Evolutionary conservation across 1,284 basidiomycete species (phyloP), one percentile per base, ranked within the genome.

Genomic region (Austroboletus novae-zelandiae): DNA sequence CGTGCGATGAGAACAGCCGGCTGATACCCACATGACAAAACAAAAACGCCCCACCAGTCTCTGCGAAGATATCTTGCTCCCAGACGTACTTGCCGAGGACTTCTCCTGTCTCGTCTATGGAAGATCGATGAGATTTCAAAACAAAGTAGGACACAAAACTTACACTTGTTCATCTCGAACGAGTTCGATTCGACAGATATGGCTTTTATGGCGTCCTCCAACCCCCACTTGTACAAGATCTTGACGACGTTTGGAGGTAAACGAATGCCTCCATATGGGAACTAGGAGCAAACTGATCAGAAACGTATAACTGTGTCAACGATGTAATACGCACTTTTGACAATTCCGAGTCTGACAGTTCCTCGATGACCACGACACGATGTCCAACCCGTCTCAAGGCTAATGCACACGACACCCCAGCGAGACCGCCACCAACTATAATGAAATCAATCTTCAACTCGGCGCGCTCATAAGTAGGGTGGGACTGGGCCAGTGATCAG

Each of bases 181-280:
- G 64, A 71, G 41, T 62, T 63, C n/a, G 74, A 74, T 39, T 71
- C 67, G 13, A 70, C 42, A 2, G 71, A 70, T 35, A 75, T 71
- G 10, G 62, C 42, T 20, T 52, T 51, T 8, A 82, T 53, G 29
- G 70, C 60, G 11, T 70, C 64, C 34, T 66, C 66, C 13, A 83
- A 61, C 1, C 81, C 81, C 83, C 82, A 84, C 42, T 76, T 71
- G 48, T 74, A 74, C 20, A 83, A 64, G 11, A 83, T 74, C 55
- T 83, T 83, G 3, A 79, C 74, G 35, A 78, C 62, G 49, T 84
- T 83, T 3, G 81, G 81, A 36, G 80, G 72, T 48, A 82, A 64
- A 13, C 79, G 72, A 50, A 75, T 66, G 25, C 78, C 79, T 47
- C 76, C 73, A 34, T 67, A 48, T 13, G 53, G 52, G 42, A 50